Conservation (phyloP, 208 protist genomes). For the Trypanosoma melophagium region DNA sequence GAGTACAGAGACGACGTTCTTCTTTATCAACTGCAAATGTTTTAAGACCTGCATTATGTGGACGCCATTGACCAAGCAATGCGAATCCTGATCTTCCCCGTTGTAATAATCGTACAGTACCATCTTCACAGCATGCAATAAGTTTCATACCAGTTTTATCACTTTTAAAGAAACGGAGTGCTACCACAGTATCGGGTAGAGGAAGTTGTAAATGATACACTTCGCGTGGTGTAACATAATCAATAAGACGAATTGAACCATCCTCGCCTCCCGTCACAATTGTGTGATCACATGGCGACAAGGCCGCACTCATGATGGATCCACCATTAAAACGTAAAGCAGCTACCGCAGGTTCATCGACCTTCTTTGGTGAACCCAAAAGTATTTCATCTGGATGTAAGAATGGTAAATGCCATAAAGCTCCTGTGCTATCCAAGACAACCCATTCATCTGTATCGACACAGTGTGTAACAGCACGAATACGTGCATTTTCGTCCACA, state of each 20-base stretch:
- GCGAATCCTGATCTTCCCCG: conserved; percentile 33
- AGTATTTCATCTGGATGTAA: conserved; percentile 14
- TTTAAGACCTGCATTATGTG: conserved; percentile 62
- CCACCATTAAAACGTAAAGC: conserved; percentile 90
- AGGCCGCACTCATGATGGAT: conserved; percentile 68
- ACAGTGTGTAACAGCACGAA: conserved; percentile 70
- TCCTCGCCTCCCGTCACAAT: conserved; percentile 91
- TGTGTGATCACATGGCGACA: conserved; percentile 78
- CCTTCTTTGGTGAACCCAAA: not conserved
- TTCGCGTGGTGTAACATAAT: conserved; percentile 80
- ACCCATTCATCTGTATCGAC: conserved; percentile 58
- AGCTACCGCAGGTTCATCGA: not conserved
- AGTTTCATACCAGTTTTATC: conserved; percentile 48
- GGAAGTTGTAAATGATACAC: conserved; percentile 33
- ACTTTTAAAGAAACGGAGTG: conserved; percentile 29
- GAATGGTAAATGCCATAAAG: conserved; percentile 29
- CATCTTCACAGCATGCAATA: conserved; percentile 84
- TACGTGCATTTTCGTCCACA: conserved; percentile 42
- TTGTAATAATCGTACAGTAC: conserved; percentile 76
- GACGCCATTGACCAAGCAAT: conserved; percentile 63
- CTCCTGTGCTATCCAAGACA: conserved; percentile 69
- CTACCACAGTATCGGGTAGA: conserved; percentile 26
- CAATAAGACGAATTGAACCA: conserved; percentile 88
- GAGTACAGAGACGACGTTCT: conserved; percentile 77
- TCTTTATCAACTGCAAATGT: conserved; percentile 59